Evolutionary conservation across 352 stramenopile species (phyloP).

Genomic region (Pythium sukuiense): DNA sequence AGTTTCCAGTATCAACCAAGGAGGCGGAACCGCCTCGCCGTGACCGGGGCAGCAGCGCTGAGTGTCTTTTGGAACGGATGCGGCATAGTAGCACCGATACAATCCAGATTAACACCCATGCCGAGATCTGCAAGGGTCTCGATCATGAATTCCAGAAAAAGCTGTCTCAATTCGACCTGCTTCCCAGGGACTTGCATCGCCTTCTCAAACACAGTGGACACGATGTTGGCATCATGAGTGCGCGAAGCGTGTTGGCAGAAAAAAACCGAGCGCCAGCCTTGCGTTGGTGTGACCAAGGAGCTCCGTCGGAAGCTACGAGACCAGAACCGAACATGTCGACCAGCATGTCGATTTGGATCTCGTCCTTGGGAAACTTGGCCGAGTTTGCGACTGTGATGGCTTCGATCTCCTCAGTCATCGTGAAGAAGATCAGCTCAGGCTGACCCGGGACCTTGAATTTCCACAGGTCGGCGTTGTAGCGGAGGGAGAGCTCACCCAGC

Average conservation of each 20-base stretch:
- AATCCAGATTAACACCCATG: conserved; percentile 47
- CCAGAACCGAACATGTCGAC: conserved; percentile 26
- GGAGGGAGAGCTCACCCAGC: conserved; percentile 28
- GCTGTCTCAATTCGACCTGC: conserved; percentile 26
- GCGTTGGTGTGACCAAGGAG: conserved; percentile 33
- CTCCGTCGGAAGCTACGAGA: conserved; percentile 31
- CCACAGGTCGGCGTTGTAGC: conserved; percentile 24
- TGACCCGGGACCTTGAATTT: conserved; percentile 20
- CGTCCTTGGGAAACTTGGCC: conserved; percentile 32
- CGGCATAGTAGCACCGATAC: conserved; percentile 32
- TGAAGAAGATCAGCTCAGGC: conserved; percentile 26
- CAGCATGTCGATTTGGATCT: conserved; percentile 18
- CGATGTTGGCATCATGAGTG: conserved; percentile 21
- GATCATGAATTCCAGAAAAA: conserved; percentile 53
- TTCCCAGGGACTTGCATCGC: not conserved
- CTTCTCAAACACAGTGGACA: conserved; percentile 21
- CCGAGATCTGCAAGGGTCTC: conserved; percentile 54
- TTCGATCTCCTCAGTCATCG: conserved; percentile 27
- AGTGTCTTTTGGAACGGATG: conserved; percentile 59
- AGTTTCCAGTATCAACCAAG: conserved; percentile 55
- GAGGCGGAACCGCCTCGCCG: conserved; percentile 41
- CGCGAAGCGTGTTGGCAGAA: conserved; percentile 29
- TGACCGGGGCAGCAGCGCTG: conserved; percentile 29
- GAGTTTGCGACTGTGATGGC: conserved; percentile 35
- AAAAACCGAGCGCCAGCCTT: conserved; percentile 35